Evolutionary conservation across 495 filamentous ascomycete genomes (phyloP), one percentile per base, ranked within the genome.

Genomic region (Penicillium antarcticum): DNA sequence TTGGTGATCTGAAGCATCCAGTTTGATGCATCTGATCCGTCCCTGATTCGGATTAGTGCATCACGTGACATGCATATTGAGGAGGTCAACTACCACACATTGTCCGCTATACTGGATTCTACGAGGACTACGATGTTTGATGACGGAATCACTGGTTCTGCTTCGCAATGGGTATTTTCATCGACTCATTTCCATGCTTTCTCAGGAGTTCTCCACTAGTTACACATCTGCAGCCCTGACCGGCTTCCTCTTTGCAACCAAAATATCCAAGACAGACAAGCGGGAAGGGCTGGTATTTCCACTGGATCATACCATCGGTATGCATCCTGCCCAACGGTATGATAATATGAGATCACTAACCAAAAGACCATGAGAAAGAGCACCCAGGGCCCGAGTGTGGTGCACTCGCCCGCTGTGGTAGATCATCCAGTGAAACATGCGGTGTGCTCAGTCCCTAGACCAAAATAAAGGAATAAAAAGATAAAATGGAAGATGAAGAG

Each of bases 151-250:
- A 29, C 26, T 29, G 2, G 26, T 10, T 29, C 8, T 7, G 5
- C 2, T 29, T 29, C 26, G 26, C 26, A 16, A 42, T 21, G n/a
- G 32, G 32, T 36, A 37, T 26, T 54, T 50, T 57, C 61, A 42
- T 64, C 53, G 51, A 62, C 56, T 59, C 55, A 51, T 61, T 51
- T 56, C 48, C 55, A 56, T 62, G 42, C 46, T 48, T 52, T 53
- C 34, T 14, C 33, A 21, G 39, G 21, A 57, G 36, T 42, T 48
- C 44, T 53, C 59, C 55, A 58, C 49, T 62, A 65, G 59, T 57
- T 61, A 61, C 52, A 64, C 61, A 61, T 56, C 37, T 53, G 45
- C 48, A 56, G 55, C 40, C 33, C 46, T 32, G 38, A 51, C 40
- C 17, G 5, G n/a, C 6, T 5, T 13, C 21, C 35, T 14, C 46